Percentiles rank a stretch among this genome's conserved stretches.
phyloP scores from a whole-genome alignment of 495 filamentous ascomycete genomes.

The Ramalina intermedia region DNA sequence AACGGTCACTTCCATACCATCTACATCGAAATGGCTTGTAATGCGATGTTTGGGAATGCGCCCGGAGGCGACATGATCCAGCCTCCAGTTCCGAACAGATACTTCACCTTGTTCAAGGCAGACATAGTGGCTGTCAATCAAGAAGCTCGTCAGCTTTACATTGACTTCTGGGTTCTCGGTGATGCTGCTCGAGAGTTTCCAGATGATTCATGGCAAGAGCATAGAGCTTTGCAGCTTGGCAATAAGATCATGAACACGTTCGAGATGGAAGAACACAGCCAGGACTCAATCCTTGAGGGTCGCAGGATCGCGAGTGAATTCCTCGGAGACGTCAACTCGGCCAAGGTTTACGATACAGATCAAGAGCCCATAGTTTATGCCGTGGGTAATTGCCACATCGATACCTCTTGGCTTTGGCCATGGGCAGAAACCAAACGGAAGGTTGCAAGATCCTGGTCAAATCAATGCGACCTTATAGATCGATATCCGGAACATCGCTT shows the following conservation, averaged over 20 bases:
- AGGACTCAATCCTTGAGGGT: conserved; percentile 61
- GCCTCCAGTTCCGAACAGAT: conserved; percentile 69
- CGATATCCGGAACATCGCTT: conserved; percentile 91
- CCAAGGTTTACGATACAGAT: conserved; percentile 67
- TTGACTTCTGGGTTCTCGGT: conserved; percentile 93
- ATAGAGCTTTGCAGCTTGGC: conserved; percentile 66
- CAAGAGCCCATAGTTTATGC: conserved; percentile 65
- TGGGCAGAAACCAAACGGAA: conserved; percentile 99
- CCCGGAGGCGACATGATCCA: conserved; percentile 75
- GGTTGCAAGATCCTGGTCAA: conserved; percentile 89
- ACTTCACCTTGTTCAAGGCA: conserved; percentile 61
- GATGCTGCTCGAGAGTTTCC: conserved; percentile 75
- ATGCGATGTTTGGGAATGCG: conserved; percentile 94
- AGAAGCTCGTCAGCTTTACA: conserved; percentile 64
- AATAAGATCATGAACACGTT: conserved; percentile 85
- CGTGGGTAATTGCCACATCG: conserved; percentile 94
- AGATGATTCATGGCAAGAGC: conserved; percentile 67
- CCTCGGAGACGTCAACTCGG: conserved; percentile 66
- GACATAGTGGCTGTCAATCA: conserved; percentile 81
- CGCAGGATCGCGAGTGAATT: conserved; percentile 73
- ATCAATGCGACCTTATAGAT: conserved; percentile 87
- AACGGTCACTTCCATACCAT: conserved; percentile 79
- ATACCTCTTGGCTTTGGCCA: conserved; percentile 96
- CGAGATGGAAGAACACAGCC: conserved; percentile 56
- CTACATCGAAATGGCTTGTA: conserved; percentile 97